phyloP scores from a whole-genome alignment of 2,329 filamentous ascomycete species.

The Diplocarpon mali region DNA sequence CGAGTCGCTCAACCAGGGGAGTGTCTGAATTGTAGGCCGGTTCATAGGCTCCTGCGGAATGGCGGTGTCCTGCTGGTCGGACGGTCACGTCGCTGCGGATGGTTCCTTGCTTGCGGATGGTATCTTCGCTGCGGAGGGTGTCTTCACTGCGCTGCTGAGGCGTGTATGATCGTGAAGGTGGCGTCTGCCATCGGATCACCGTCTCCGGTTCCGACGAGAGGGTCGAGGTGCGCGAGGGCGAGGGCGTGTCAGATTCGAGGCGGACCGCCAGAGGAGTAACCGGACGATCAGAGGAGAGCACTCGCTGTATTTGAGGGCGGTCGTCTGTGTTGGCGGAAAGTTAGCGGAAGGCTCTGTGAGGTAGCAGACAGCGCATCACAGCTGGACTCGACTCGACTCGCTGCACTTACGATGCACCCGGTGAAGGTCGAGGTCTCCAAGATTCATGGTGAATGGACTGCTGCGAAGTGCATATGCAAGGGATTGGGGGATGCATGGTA shows the following conservation, averaged over 20 bases:
- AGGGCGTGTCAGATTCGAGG: constrained; percentile 14
- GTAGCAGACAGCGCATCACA: constrained; percentile 12
- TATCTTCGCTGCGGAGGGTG: constrained; percentile 3
- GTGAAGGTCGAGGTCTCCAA: constrained; percentile 17
- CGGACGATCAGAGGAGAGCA: constrained; percentile 13
- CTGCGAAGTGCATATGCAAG: constrained; percentile 19
- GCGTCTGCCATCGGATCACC: constrained; percentile 22
- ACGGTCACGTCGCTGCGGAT: constrained; percentile 7
- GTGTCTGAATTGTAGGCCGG: constrained; percentile 15
- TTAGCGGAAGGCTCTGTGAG: constrained; percentile 7
- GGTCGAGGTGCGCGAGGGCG: constrained; percentile 19
- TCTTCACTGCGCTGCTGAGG: constrained; percentile 7
- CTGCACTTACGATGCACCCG: constrained; percentile 22
- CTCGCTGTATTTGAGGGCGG: constrained; percentile 18
- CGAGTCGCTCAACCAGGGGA: constrained; percentile 19
- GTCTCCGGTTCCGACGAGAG: constrained; percentile 17
- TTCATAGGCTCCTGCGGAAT: constrained; percentile 17
- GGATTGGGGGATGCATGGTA: constrained; percentile 21
- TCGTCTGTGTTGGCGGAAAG: constrained; percentile 12
- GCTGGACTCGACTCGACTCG: background rate
- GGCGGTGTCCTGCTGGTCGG: constrained; percentile 8
- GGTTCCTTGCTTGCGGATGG: background rate
- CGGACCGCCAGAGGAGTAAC: constrained; percentile 17
- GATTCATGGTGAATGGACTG: constrained; percentile 22
- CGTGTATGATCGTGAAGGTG: constrained; percentile 13